Evolutionary conservation across 2,329 filamentous ascomycete genomes (phyloP).

Genomic region (Sporothrix pseudoabietina): DNA sequence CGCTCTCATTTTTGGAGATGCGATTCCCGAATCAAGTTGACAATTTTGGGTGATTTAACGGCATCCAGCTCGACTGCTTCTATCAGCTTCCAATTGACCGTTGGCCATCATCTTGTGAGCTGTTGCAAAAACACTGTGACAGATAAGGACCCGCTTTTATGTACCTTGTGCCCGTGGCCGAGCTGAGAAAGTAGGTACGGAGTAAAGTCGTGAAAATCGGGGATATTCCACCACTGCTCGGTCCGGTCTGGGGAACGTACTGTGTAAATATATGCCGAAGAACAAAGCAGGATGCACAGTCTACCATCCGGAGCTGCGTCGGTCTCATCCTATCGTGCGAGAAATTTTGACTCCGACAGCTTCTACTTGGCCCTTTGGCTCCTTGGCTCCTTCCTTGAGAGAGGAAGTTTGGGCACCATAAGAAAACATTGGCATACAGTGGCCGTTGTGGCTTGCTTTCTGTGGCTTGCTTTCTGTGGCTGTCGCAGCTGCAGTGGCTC

Average conservation of each 20-base stretch:
- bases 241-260: not conserved
- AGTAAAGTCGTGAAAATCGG: not conserved
- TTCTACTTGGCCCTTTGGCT: not conserved
- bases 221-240: constrained; percentile 16
- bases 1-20: not conserved
- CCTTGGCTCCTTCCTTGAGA: not conserved
- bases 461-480: not conserved
- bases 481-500: not conserved
- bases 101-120: not conserved
- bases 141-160: not conserved
- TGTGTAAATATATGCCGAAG: not conserved
- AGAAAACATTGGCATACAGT: not conserved
- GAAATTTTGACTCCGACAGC: not conserved
- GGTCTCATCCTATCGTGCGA: not conserved
- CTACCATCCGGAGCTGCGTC: not conserved
- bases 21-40: not conserved
- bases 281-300: not conserved
- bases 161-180: not conserved
- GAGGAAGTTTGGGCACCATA: not conserved
- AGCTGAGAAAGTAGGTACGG: not conserved
- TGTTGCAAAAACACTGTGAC: not conserved
- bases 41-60: not conserved
- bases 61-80: not conserved
- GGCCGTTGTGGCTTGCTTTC: not conserved
- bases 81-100: not conserved